Conservation (phyloP, 2,329 filamentous ascomycete genomes). For the Arachnomyces sp. region DNA sequence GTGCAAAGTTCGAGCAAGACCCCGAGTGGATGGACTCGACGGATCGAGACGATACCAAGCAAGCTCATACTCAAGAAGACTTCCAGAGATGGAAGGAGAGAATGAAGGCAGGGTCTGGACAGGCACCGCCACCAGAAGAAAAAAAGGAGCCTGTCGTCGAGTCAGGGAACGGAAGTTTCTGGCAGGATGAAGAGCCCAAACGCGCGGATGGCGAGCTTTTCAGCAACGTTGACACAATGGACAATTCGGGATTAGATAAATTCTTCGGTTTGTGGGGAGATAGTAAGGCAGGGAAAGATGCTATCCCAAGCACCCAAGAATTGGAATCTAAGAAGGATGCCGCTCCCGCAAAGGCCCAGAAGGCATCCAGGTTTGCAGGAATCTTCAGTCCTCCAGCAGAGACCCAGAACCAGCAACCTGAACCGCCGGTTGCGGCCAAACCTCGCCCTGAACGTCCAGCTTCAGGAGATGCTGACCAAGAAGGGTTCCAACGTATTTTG, state of each 20-base stretch:
- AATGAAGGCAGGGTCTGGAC: slow-evolving; percentile 62
- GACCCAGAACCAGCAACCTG: slow-evolving; percentile 33
- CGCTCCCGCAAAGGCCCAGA: slow-evolving; percentile 46
- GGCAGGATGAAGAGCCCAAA: slow-evolving; percentile 20
- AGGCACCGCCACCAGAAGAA: slow-evolving; percentile 28
- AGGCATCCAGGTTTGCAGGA: slow-evolving; percentile 78
- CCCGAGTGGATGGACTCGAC: slow-evolving; percentile 85
- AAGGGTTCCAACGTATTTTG: slow-evolving; percentile 74
- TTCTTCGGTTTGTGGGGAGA: slow-evolving; percentile 60
- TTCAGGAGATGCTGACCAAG: slow-evolving; percentile 59
- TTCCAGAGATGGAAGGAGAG: slow-evolving; percentile 91
- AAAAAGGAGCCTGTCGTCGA: slow-evolving; percentile 34
- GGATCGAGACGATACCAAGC: slow-evolving; percentile 56
- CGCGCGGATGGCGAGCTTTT: slow-evolving; percentile 44
- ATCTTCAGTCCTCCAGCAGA: slow-evolving; percentile 60
- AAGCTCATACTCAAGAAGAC: slow-evolving; percentile 75
- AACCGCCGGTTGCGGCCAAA: slow-evolving; percentile 18
- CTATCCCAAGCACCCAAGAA: slow-evolving; percentile 17
- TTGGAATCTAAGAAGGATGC: slow-evolving; percentile 37
- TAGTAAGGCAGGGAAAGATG: slow-evolving; percentile 36
- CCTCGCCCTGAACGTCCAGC: slow-evolving; percentile 29
- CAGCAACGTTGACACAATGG: slow-evolving; percentile 50
- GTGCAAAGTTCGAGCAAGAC: slow-evolving; percentile 59
- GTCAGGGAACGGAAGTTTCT: slow-evolving; percentile 9
- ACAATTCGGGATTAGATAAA: slow-evolving; percentile 64